Conservation (phyloP, 345 rosid species). For the Ceriops decandra region DNA sequence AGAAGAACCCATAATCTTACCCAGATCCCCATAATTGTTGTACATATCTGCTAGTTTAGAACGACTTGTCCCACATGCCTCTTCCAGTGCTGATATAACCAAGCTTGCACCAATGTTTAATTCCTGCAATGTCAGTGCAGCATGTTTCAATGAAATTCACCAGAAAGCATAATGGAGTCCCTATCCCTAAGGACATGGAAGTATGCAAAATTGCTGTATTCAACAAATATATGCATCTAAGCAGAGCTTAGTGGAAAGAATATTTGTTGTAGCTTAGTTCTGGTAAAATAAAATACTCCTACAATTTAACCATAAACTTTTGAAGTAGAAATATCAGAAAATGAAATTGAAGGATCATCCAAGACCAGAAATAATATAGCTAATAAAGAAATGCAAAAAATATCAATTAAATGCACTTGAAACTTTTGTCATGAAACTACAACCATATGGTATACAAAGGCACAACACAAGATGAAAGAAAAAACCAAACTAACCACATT, state of each 20-base stretch:
- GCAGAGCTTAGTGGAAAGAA: background rate
- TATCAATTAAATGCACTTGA: background rate
- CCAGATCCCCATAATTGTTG: conserved; percentile 79
- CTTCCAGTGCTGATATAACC: conserved; percentile 75
- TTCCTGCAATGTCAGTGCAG: conserved; percentile 46
- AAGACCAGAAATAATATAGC: background rate
- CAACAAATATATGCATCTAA: background rate
- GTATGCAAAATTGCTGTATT: conserved; percentile 1
- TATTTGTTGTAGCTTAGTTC: background rate
- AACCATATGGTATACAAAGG: background rate
- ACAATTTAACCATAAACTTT: too few species aligned
- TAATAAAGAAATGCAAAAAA: background rate
- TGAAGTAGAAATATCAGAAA: background rate
- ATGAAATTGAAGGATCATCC: background rate
- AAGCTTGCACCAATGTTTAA: conserved; percentile 83
- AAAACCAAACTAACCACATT: conserved; percentile 49
- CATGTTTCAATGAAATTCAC: background rate
- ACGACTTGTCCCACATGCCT: conserved; percentile 74
- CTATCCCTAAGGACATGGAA: conserved; percentile 12
- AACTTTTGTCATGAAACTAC: background rate
- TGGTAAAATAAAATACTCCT: too few species aligned
- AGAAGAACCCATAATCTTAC: conserved; percentile 32
- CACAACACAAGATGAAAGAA: background rate
- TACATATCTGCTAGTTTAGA: conserved; percentile 75
- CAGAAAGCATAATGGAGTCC: background rate